phyloP scores from a whole-genome alignment of 2,329 filamentous ascomycete species.

The Colletotrichum sublineola region DNA sequence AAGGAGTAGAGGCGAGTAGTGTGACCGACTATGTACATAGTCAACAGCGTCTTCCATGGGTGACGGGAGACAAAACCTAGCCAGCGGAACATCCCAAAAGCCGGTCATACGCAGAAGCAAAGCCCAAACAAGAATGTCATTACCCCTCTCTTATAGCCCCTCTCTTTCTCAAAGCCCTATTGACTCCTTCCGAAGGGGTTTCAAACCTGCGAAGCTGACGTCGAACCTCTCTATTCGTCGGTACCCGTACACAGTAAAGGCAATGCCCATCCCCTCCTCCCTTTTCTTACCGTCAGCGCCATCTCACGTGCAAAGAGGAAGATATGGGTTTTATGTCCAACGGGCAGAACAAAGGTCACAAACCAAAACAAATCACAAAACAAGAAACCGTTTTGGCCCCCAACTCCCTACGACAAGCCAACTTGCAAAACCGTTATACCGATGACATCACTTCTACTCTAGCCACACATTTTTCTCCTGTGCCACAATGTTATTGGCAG shows the following conservation, averaged over 20 bases:
- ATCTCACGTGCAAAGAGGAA: not conserved
- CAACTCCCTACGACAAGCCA: not conserved
- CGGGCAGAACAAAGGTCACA: not conserved
- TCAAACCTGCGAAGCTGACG: slow-evolving; percentile 27
- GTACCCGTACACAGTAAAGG: slow-evolving; percentile 17
- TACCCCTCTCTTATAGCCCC: not conserved
- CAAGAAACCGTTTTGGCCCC: slow-evolving; percentile 16
- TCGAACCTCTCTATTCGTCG: slow-evolving; percentile 12
- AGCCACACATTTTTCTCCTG: slow-evolving; percentile 27
- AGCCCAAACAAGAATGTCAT: not conserved
- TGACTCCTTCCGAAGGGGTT: not conserved
- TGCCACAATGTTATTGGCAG: slow-evolving; percentile 26
- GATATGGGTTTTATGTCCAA: not conserved
- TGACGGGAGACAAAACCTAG: no score
- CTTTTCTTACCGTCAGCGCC: not conserved
- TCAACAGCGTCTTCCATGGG: not conserved
- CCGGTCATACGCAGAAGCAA: not conserved
- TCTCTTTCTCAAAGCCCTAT: not conserved
- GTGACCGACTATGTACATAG: not conserved
- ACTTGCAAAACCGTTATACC: not conserved
- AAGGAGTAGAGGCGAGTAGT: not conserved
- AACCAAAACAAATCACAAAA: not conserved
- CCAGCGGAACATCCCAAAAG: not conserved
- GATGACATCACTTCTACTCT: slow-evolving; percentile 30
- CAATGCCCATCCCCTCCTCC: not conserved